phyloP scores from a whole-genome alignment of 805 yeast species.

The Brettanomyces anomalus region DNA sequence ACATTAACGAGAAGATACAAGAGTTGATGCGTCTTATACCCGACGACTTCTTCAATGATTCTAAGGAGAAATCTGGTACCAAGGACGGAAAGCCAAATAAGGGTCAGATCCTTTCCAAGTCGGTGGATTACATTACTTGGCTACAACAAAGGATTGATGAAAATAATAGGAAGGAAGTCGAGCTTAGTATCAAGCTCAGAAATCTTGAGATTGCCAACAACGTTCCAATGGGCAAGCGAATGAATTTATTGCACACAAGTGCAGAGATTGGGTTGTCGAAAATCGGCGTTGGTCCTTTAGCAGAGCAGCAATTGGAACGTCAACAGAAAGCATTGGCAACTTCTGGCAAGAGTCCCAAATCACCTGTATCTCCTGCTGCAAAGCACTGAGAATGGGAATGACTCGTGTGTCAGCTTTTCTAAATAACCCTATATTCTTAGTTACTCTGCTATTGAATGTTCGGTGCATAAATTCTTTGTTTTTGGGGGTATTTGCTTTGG shows the following conservation, averaged over 20 bases:
- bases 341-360: no score
- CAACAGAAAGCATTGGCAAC: no score
- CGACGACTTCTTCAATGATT: conserved; percentile 30
- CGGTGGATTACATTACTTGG: conserved; percentile 61
- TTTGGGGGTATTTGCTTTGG: no score
- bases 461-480: no score
- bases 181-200: conserved; percentile 51
- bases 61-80: conserved; percentile 45
- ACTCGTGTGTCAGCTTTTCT: no score
- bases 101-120: conserved; percentile 69
- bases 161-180: conserved; percentile 72
- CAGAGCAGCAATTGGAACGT: conserved; percentile 23
- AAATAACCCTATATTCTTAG: no score
- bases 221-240: conserved; percentile 28
- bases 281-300: conserved; percentile 78
- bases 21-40: conserved; percentile 31
- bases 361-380: no score
- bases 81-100: conserved; percentile 81
- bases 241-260: conserved; percentile 53
- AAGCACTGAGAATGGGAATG: no score
- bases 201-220: conserved; percentile 39
- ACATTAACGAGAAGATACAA: conserved; percentile 49
- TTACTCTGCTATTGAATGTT: no score
- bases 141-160: conserved; percentile 69
- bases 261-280: conserved; percentile 70